These are phyloP conservation scores for Sarocladium brachiariae DNA, from an alignment of 2,329 filamentous ascomycete species.

Conservation along the genomic window DNA sequence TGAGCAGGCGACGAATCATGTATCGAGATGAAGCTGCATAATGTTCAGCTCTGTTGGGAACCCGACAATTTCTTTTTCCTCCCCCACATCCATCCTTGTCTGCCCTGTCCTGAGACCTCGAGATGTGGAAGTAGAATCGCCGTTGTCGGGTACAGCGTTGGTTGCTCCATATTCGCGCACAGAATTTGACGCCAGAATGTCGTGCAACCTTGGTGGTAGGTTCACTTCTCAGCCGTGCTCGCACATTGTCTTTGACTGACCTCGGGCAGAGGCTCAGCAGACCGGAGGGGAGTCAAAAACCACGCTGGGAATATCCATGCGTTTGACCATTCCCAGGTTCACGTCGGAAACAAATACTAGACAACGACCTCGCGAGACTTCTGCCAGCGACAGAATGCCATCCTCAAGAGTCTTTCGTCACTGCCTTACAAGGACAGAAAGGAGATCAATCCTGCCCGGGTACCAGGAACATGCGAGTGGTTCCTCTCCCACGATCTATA, in stretches of 20 bases:
- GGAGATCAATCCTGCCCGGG: constrained; percentile 24
- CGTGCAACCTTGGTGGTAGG: background rate
- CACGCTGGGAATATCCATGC: background rate
- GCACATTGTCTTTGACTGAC: no score
- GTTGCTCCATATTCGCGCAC: background rate
- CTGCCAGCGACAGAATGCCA: background rate
- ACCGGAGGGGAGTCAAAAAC: no score
- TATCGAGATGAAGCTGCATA: background rate
- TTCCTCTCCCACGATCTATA: constrained; percentile 14
- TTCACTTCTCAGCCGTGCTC: no score
- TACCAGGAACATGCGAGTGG: constrained; percentile 16
- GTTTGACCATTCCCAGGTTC: background rate
- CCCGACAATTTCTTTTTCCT: background rate
- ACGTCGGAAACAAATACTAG: background rate
- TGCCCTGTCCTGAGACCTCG: no score
- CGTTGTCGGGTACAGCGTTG: no score
- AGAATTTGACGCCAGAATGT: background rate
- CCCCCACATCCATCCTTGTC: background rate
- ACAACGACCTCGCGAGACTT: background rate
- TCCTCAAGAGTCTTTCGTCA: background rate
- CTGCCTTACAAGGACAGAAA: constrained; percentile 10
- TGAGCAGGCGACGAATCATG: background rate
- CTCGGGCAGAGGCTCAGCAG: no score
- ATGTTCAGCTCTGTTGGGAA: background rate
- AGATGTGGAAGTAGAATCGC: no score